Conservation (phyloP, 192 early-diverging fungal genomes). For the Oehlia diaphana region DNA sequence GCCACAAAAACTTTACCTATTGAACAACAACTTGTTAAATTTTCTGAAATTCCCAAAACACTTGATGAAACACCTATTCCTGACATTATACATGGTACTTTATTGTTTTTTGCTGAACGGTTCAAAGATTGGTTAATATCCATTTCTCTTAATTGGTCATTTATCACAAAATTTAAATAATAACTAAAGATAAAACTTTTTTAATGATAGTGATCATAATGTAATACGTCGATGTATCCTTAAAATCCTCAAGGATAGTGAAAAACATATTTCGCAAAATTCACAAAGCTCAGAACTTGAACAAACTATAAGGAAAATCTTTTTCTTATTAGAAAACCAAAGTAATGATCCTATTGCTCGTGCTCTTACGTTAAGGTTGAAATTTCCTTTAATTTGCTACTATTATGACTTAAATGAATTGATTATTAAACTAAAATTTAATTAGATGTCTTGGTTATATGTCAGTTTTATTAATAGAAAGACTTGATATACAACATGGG, state of each 20-base stretch:
- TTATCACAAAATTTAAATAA: not conserved
- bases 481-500: conserved; percentile 20
- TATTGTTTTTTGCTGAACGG: conserved; percentile 7
- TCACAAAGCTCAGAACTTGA: not conserved
- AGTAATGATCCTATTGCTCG: conserved; percentile 24
- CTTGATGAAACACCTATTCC: conserved; percentile 13
- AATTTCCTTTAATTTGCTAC: not conserved
- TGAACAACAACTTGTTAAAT: conserved; percentile 5
- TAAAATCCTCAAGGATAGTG: conserved; percentile 15
- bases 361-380: conserved; percentile 4
- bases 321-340: conserved; percentile 18
- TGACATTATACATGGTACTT: not conserved
- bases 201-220: conserved; percentile 13
- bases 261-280: conserved; percentile 10
- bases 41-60: not conserved
- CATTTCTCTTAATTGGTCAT: not conserved
- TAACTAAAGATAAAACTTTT: not conserved
- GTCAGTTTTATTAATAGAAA: conserved; percentile 22
- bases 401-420: not conserved
- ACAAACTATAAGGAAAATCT: conserved; percentile 8
- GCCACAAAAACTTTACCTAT: not conserved
- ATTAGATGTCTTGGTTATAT: conserved; percentile 21
- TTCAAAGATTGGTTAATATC: conserved; percentile 1
- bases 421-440: not conserved
- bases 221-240: conserved; percentile 1